Evolutionary conservation across 768 basidiomycete species (phyloP).

Genomic region (Rhodosporidiobolus sp.): DNA sequence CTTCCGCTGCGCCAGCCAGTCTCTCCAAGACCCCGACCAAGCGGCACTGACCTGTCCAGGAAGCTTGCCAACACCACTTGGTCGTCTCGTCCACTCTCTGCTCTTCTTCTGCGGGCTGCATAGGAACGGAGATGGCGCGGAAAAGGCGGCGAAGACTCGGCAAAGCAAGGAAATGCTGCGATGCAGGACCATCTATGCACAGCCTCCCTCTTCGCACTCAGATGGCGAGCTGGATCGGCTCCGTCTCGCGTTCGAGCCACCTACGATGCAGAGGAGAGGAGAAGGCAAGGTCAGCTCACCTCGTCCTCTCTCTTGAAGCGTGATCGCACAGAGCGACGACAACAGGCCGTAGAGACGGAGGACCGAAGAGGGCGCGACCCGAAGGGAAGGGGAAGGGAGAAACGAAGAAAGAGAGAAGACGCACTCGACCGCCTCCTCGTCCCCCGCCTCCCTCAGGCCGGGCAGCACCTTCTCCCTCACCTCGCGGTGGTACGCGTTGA

Average conservation of each 20-base stretch:
- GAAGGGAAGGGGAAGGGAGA: background rate
- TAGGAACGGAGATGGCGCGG: too few relatives aligned
- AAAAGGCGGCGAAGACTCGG: too few relatives aligned
- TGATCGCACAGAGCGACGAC: too few relatives aligned
- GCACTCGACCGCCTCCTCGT: slow-evolving; percentile 49
- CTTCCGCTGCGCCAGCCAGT: too few relatives aligned
- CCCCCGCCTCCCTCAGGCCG: slow-evolving; percentile 60
- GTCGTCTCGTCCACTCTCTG: too few relatives aligned
- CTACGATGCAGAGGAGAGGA: background rate
- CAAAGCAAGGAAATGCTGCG: too few relatives aligned
- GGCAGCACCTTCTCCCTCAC: slow-evolving; percentile 69
- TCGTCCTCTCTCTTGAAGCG: background rate
- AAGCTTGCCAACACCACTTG: too few relatives aligned
- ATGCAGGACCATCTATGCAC: background rate
- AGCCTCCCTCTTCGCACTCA: background rate
- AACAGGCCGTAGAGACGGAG: too few relatives aligned
- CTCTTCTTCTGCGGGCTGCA: too few relatives aligned
- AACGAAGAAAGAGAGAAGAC: background rate
- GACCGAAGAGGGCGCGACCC: too few relatives aligned
- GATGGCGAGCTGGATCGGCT: background rate
- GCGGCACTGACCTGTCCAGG: too few relatives aligned
- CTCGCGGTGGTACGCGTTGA: slow-evolving; percentile 78
- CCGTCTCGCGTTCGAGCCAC: slow-evolving; percentile 5
- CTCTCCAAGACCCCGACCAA: too few relatives aligned
- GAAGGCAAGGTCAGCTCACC: background rate